These are phyloP conservation scores for Neurospora sp. DNA, from an alignment of 495 filamentous ascomycete species.

Conservation along the genomic window DNA sequence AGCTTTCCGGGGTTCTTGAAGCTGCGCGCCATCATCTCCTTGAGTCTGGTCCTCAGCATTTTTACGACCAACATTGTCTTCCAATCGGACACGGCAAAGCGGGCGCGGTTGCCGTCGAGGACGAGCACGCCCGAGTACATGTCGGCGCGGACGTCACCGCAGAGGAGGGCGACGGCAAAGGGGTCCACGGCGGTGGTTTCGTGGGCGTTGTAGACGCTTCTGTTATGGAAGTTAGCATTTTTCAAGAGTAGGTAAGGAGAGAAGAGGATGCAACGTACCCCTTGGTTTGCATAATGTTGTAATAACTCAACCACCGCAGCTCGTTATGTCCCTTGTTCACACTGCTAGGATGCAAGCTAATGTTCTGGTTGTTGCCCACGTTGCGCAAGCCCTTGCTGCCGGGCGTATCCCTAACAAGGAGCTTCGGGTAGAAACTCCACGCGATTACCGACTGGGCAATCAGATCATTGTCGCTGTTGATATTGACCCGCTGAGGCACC, in stretches of 20 bases:
- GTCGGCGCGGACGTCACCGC: constrained; percentile 79
- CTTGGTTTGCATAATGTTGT: constrained; percentile 91
- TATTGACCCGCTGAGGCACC: constrained; percentile 61
- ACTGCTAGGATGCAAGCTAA: constrained; percentile 73
- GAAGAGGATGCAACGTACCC: constrained; percentile 33
- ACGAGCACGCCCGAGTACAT: constrained; percentile 78
- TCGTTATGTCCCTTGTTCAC: constrained; percentile 66
- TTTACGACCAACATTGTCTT: constrained; percentile 83
- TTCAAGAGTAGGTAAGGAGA: not conserved
- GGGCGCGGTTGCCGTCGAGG: constrained; percentile 75
- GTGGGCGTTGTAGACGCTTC: constrained; percentile 69
- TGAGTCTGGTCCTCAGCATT: constrained; percentile 53
- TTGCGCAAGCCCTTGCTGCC: constrained; percentile 81
- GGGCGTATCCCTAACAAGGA: constrained; percentile 57
- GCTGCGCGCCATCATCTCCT: constrained; percentile 57
- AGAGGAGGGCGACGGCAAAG: constrained; percentile 72
- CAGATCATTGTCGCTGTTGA: constrained; percentile 66
- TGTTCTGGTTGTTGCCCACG: constrained; percentile 77
- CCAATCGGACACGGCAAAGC: constrained; percentile 84
- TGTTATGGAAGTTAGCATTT: constrained; percentile 17
- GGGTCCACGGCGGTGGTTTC: constrained; percentile 76
- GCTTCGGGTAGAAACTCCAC: constrained; percentile 91
- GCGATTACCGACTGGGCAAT: constrained; percentile 72
- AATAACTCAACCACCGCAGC: constrained; percentile 79
- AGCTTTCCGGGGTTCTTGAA: constrained; percentile 68